A percentile compares a stretch with the other conserved stretches of the same genome.
phyloP scores from a whole-genome alignment of 176 grass and related monocot species.

The Aechmea fasciata region DNA sequence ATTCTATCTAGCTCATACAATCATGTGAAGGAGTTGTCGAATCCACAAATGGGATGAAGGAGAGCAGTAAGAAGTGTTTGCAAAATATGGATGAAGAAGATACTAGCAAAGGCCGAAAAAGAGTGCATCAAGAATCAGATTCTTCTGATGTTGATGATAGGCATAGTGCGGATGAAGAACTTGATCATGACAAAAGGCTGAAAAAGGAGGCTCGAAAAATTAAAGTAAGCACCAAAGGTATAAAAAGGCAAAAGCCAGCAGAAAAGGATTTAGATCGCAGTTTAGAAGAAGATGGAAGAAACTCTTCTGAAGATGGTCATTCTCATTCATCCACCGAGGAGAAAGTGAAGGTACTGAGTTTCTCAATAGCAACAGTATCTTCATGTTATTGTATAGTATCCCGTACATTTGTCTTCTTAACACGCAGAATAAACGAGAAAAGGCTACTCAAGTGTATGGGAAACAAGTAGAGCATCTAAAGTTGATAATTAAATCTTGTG shows the following conservation, averaged over 20 bases:
- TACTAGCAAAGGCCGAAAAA: conserved; percentile 46
- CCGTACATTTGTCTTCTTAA: conserved; percentile 22
- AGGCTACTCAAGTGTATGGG: conserved; percentile 43
- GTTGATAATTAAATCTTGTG: conserved; percentile 95
- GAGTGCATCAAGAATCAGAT: conserved; percentile 41
- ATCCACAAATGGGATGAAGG: conserved; percentile 47
- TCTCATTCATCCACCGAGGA: conserved; percentile 59
- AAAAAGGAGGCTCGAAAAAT: conserved; percentile 52
- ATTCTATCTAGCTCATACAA: conserved; percentile 47
- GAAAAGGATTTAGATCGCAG: conserved; percentile 30
- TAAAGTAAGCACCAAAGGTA: conserved; percentile 34
- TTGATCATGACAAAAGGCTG: conserved; percentile 37
- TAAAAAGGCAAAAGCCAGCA: conserved; percentile 33
- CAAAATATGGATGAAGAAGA: conserved; percentile 25
- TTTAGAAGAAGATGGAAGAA: conserved; percentile 35
- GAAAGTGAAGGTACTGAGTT: conserved; percentile 29
- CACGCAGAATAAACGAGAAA: conserved; percentile 64
- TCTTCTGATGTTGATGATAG: conserved; percentile 47
- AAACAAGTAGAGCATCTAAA: conserved; percentile 76
- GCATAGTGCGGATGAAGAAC: conserved; percentile 37
- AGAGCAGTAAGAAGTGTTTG: conserved; percentile 39
- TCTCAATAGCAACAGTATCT: conserved; percentile 3
- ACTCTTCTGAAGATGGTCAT: conserved; percentile 36
- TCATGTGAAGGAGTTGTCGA: conserved; percentile 23
- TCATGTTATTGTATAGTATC: conserved; percentile 10